phyloP scores from a whole-genome alignment of 352 stramenopile species.

The Phytophthora uliginosa region DNA sequence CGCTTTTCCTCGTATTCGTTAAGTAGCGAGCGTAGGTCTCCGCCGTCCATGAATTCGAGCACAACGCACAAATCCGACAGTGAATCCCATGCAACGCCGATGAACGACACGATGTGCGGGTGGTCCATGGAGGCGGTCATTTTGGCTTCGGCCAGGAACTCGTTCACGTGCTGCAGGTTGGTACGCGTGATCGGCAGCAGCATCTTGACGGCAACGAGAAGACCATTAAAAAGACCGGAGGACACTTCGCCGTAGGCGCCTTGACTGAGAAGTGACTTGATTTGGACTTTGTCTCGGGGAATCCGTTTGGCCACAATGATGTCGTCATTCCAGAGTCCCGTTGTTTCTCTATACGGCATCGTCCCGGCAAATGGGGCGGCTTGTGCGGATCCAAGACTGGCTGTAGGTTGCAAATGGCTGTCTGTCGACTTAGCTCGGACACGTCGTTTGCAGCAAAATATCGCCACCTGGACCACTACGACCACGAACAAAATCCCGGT shows the following conservation, averaged over 20 bases:
- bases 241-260: slow-evolving; percentile 64
- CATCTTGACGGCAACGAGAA: slow-evolving; percentile 55
- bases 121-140: slow-evolving; percentile 44
- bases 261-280: slow-evolving; percentile 29
- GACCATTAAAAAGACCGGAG: slow-evolving; percentile 36
- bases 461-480: slow-evolving; percentile 1
- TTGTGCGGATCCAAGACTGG: slow-evolving; percentile 4
- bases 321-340: slow-evolving; percentile 40
- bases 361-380: background rate
- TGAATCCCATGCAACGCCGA: slow-evolving; percentile 46
- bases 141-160: slow-evolving; percentile 50
- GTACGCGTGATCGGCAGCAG: slow-evolving; percentile 47
- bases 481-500: background rate
- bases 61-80: slow-evolving; percentile 45
- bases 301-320: slow-evolving; percentile 37
- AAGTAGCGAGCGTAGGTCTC: slow-evolving; percentile 47
- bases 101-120: slow-evolving; percentile 40
- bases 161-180: slow-evolving; percentile 36
- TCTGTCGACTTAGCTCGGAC: slow-evolving; percentile 3
- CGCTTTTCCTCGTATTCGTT: slow-evolving; percentile 17
- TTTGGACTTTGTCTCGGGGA: slow-evolving; percentile 35
- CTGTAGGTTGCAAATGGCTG: slow-evolving; percentile 13
- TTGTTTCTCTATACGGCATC: background rate
- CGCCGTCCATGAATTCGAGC: slow-evolving; percentile 58
- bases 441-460: slow-evolving; percentile 13